phyloP scores from a whole-genome alignment of 768 basidiomycete genomes.

The Lactarius hatsudake region DNA sequence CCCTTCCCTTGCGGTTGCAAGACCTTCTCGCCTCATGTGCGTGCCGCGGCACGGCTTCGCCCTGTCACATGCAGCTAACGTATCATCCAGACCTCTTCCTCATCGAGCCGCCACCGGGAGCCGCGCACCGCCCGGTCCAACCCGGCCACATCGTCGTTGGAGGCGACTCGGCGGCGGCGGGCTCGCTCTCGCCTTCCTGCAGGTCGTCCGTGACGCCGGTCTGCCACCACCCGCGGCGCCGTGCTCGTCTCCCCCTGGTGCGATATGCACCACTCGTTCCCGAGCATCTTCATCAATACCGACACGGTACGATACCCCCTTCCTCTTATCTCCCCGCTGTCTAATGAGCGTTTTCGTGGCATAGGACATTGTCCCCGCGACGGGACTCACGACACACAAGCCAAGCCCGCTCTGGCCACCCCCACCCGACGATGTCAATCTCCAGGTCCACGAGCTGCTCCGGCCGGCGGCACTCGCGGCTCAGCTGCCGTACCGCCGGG shows the following conservation, averaged over 20 bases:
- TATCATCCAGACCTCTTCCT: too few relatives aligned
- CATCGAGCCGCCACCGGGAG: slow-evolving; percentile 75
- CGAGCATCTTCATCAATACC: slow-evolving; percentile 81
- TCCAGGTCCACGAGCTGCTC: slow-evolving; percentile 53
- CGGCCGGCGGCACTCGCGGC: slow-evolving; percentile 22
- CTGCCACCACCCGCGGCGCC: slow-evolving; percentile 82
- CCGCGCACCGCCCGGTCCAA: slow-evolving; percentile 73
- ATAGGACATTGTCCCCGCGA: slow-evolving; percentile 75
- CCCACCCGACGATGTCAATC: slow-evolving; percentile 61
- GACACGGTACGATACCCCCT: slow-evolving; percentile 56
- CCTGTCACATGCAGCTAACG: too few relatives aligned
- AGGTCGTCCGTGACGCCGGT: slow-evolving; percentile 80
- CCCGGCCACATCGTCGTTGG: slow-evolving; percentile 81
- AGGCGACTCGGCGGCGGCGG: slow-evolving; percentile 98
- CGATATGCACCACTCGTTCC: slow-evolving; percentile 90
- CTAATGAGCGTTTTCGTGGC: too few relatives aligned
- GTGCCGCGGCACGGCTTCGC: too few relatives aligned
- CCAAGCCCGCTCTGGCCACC: slow-evolving; percentile 78
- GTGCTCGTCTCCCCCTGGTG: slow-evolving; percentile 92
- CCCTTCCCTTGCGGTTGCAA: slow-evolving; percentile 93
- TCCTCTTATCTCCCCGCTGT: too few relatives aligned
- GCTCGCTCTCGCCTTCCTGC: too few relatives aligned
- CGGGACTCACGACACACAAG: slow-evolving; percentile 73
- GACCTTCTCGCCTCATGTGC: too few relatives aligned
- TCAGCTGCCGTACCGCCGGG: slow-evolving; percentile 36